Base-by-base conservation (phyloP, 2,329 filamentous ascomycete genomes). In the Alternaria brassicae region DNA sequence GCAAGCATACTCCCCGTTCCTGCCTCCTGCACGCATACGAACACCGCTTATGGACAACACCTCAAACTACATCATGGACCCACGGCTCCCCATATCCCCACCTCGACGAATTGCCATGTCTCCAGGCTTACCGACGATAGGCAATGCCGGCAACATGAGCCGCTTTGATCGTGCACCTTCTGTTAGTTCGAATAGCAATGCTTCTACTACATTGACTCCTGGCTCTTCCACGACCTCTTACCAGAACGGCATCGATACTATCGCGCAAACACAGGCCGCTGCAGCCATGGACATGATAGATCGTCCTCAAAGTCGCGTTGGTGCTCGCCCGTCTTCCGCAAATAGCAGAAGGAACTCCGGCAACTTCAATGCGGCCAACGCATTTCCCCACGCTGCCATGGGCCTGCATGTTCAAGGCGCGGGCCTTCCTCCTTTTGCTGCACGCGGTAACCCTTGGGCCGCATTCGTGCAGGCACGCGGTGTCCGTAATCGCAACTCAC, bases 401-500 rank as follows among this genome's bases (percentile, higher is more conserved):
- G 73, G 74, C 27, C 52, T 79, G 49, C 74, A 77, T 55, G 68
- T 73, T 7, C 75, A 74, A 28, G 72, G 68, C 30, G 69, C 75
- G 30, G 70, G 58, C 44, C 54, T 74, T 19, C 70, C 75, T 37
- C 71, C 71, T 48, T 68, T 70, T 36, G 70, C 71, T 36, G 72
- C 64, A 23, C 64, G 64, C 30, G 72, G 74, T 25, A 79, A 79
- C 27, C 77, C 76, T 2, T 79, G 74, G 73, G 75, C 71, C 52
- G 69, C 73, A 6, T 78, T 75, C 47, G 72, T 78, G 2, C 68
- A 74, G 49, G 62, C 70, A 13, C 69, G 72, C 19, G 66, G 67
- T 25, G 53, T 65, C 25, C 59, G 41, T 51, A 74, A 58, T 61
- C 72, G 36, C 63, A 77, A 66, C 27, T 76, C 77, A 7, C 74